These are phyloP conservation scores for Pyracantha coccinea DNA, from an alignment of 331 rosid genomes.

Conservation along the genomic window DNA sequence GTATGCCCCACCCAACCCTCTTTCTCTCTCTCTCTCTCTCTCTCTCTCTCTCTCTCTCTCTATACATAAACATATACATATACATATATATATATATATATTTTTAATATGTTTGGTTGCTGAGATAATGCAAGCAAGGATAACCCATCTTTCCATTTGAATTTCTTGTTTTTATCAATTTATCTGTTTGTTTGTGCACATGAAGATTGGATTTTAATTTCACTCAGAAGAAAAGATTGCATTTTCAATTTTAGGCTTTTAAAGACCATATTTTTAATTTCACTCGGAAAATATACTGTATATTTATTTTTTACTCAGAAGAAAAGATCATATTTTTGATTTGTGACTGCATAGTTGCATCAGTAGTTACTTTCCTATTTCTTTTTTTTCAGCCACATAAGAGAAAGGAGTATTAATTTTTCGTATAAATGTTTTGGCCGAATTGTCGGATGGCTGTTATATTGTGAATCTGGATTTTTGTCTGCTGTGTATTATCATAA, in stretches of 20 bases:
- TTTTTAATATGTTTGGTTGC: neutral
- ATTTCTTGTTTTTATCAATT: neutral
- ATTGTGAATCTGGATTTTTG: slow-evolving; percentile 5
- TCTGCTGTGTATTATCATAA: neutral
- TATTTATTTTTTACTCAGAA: too few species aligned
- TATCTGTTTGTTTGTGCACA: neutral
- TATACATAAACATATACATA: too few species aligned
- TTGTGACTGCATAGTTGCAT: neutral
- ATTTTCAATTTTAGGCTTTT: neutral
- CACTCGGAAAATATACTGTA: too few species aligned
- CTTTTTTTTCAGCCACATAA: neutral
- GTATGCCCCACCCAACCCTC: slow-evolving; percentile 32
- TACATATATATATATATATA: too few species aligned
- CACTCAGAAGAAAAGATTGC: neutral
- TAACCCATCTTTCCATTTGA: neutral
- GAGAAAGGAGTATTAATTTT: neutral
- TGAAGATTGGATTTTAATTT: too few species aligned
- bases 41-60: too few species aligned
- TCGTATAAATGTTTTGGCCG: neutral
- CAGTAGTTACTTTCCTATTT: neutral
- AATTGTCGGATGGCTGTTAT: neutral
- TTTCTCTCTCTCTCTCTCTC: neutral
- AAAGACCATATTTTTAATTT: too few species aligned
- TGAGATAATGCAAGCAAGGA: neutral
- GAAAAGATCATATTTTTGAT: neutral